phyloP scores from a whole-genome alignment of 2,329 filamentous ascomycete species.

The Ophiosphaerella korrae region DNA sequence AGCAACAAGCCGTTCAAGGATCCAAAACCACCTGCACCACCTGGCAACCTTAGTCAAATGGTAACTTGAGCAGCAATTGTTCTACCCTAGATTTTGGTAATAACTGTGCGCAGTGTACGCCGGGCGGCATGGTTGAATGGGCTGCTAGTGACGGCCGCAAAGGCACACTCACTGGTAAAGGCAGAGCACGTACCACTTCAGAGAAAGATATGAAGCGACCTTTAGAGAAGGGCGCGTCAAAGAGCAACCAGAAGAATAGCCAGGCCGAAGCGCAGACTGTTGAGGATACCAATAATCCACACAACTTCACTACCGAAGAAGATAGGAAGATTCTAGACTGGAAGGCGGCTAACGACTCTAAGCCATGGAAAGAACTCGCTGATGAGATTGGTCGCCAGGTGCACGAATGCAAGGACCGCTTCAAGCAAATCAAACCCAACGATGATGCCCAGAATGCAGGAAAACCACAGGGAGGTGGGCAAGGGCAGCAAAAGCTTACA shows the following conservation, averaged over 20 bases:
- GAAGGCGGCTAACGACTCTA: constrained; percentile 32
- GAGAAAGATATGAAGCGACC: constrained; percentile 19
- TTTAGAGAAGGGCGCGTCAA: constrained; percentile 4
- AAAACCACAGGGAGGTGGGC: constrained; percentile 11
- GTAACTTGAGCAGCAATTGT: background rate
- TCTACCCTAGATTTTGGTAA: background rate
- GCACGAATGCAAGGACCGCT: constrained; percentile 28
- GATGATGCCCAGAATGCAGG: constrained; percentile 20
- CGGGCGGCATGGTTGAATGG: constrained; percentile 39
- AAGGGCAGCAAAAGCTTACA: background rate
- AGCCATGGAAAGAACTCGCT: constrained; percentile 39
- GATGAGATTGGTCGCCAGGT: constrained; percentile 32
- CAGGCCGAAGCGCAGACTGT: background rate
- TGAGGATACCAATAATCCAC: background rate
- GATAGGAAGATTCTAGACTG: constrained; percentile 48
- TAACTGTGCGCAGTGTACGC: constrained; percentile 20
- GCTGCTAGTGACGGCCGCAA: constrained; percentile 41
- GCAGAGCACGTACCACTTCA: constrained; percentile 20
- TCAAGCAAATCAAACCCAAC: constrained; percentile 43
- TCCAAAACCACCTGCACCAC: constrained; percentile 10
- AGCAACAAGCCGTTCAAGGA: constrained; percentile 39
- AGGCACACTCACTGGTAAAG: constrained; percentile 24
- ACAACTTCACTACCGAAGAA: constrained; percentile 45
- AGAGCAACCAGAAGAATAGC: constrained; percentile 5
- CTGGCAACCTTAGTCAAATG: constrained; percentile 17